Evolutionary conservation across 352 stramenopile species (phyloP), one percentile per base, ranked within the genome.

Genomic region (Phytopythium aichiense): DNA sequence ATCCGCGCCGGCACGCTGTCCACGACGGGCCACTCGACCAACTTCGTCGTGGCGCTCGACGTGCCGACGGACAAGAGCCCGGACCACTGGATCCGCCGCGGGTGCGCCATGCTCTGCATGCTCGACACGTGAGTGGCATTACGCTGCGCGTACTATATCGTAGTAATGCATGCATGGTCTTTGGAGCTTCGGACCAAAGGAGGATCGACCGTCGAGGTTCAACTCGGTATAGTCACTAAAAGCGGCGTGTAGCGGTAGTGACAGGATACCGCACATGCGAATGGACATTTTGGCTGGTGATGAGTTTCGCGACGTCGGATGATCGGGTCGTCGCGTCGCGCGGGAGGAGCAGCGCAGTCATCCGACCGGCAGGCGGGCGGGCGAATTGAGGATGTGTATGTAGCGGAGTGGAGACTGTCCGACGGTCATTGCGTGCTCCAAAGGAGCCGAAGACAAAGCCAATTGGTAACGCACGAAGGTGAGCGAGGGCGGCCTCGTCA

Each of bases 31-130:
- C 92, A 98, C 71, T 97, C 88, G 46, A 98, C 92, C 25, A 98
- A 98, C 72, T 98, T 98, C 64, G 88, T 98, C 58, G 88, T 97
- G 0, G 66, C 72, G 7, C 73, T 98, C 7, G 76, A 94, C 54
- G 80, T 98, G 15, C 87, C 89, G 3, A 97, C 86, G 1, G 75
- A 90, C 56, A 84, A 92, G 67, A 75, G 74, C 38, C 76, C 79
- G 1, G 84, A 98, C 69, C 87, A 97, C 72, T 98, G 92, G 91
- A 96, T 98, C 66, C 79, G 94, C n/a, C 77, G 92, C 15, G 92
- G 93, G 43, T 97, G 91, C 49, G 93, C 94, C 7, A 95, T 98
- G 84, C 83, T 98, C 22, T 98, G 91, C 63, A 97, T 98, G 87
- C 74, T 97, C 13, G 93, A 98, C 73, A 96, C 95, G 37, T 98